Evolutionary conservation across 1,284 basidiomycete genomes (phyloP).

Genomic region (Gomphus sp.): DNA sequence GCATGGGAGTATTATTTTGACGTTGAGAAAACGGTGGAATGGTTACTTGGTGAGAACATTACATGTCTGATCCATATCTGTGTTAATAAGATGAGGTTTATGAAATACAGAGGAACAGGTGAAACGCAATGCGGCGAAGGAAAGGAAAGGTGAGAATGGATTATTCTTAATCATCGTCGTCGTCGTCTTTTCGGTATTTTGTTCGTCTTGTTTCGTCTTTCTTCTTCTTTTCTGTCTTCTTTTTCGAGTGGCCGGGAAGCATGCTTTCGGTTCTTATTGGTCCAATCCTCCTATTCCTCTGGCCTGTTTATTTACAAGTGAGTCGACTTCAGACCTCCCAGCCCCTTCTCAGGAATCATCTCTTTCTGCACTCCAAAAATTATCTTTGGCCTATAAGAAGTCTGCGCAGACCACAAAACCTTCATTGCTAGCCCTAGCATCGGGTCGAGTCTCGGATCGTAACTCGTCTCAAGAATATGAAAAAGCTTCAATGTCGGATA

Average conservation of each 20-base stretch:
- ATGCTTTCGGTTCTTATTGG: background rate
- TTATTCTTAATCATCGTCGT: constrained; percentile 13
- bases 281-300: background rate
- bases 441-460: too few relatives aligned
- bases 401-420: constrained; percentile 22
- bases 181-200: constrained; percentile 2
- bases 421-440: constrained; percentile 43
- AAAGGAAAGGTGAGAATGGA: constrained; percentile 73
- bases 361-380: constrained; percentile 60
- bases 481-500: constrained; percentile 23
- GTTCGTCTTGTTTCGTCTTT: constrained; percentile 3
- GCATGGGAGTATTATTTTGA: constrained; percentile 92
- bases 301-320: constrained; percentile 1
- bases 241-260: background rate
- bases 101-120: constrained; percentile 46
- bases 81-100: constrained; percentile 2
- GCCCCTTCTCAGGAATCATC: constrained; percentile 46
- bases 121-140: constrained; percentile 42
- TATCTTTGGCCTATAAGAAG: constrained; percentile 39
- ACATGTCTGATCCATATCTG: background rate
- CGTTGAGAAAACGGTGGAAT: constrained; percentile 66
- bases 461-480: background rate
- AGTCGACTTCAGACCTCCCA: background rate
- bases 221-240: background rate
- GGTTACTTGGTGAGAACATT: constrained; percentile 52